These are phyloP conservation scores for Sordariomycetes sp. DNA, from an alignment of 2,329 filamentous ascomycete genomes.

Conservation along the genomic window DNA sequence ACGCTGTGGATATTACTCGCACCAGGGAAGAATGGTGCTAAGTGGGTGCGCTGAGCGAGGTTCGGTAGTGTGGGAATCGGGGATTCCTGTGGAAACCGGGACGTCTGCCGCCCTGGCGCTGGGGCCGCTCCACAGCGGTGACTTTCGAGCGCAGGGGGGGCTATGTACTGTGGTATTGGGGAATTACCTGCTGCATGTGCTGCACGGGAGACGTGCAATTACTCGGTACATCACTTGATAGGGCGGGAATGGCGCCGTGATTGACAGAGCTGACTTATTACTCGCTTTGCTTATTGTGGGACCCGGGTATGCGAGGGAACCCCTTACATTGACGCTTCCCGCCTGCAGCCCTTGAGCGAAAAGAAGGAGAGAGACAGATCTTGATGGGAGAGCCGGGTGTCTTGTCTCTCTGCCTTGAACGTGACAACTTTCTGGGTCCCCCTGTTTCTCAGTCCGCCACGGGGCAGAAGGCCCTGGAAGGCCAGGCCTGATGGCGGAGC, in stretches of 20 bases:
- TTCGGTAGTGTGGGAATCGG: not conserved
- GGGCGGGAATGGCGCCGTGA: not conserved
- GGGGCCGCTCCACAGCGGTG: not conserved
- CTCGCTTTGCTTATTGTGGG: not conserved
- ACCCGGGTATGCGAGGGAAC: not conserved
- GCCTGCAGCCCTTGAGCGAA: not conserved
- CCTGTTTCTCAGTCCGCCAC: too few relatives aligned
- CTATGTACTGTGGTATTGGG: not conserved
- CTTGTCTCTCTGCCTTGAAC: too few relatives aligned
- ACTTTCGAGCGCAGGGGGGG: not conserved
- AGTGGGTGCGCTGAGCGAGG: not conserved
- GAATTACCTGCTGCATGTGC: not conserved
- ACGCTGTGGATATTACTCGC: not conserved
- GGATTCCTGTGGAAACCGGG: conserved; percentile 5
- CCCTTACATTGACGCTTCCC: not conserved
- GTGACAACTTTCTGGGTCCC: too few relatives aligned
- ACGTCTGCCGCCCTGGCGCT: not conserved
- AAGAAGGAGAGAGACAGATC: not conserved
- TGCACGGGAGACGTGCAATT: not conserved
- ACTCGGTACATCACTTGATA: not conserved
- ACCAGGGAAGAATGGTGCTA: not conserved
- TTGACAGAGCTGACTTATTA: not conserved
- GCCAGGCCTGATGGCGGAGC: not conserved
- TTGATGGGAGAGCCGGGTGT: too few relatives aligned
- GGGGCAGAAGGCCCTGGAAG: not conserved